phyloP scores from a whole-genome alignment of 2,329 filamentous ascomycete species.

The Aspergillus proliferans region DNA sequence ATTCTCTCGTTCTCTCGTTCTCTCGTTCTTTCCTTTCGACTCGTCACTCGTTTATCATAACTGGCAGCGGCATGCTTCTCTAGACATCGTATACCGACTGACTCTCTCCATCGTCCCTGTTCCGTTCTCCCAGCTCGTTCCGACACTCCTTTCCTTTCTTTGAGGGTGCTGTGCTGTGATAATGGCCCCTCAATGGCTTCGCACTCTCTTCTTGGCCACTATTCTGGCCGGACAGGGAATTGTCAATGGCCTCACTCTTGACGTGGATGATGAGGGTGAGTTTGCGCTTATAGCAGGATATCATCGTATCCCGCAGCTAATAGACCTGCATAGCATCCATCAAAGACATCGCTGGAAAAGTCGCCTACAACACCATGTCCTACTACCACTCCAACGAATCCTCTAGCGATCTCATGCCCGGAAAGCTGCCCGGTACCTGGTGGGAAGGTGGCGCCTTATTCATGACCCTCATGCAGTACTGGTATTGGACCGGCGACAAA shows the following conservation, averaged over 20 bases:
- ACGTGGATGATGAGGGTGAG: conserved; percentile 17
- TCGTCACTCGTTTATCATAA: not conserved
- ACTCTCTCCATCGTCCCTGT: not conserved
- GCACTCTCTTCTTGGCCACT: conserved; percentile 4
- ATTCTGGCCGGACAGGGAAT: conserved; percentile 7
- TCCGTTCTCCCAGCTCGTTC: not conserved
- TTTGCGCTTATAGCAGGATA: not conserved
- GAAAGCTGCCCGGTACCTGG: conserved; percentile 34
- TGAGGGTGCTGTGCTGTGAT: not conserved
- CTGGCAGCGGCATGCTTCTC: too few species aligned
- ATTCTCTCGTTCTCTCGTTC: not conserved
- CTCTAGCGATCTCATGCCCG: conserved; percentile 28
- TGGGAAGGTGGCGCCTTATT: conserved; percentile 72
- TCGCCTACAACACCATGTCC: conserved; percentile 35
- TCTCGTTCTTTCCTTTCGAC: not conserved
- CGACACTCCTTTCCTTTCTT: not conserved
- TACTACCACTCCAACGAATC: conserved; percentile 33
- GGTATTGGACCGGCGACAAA: conserved; percentile 71
- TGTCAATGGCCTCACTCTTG: conserved; percentile 11
- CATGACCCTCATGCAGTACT: conserved; percentile 70
- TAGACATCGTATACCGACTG: too few species aligned
- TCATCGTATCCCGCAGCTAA: not conserved
- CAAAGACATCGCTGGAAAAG: conserved; percentile 27
- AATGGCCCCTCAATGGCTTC: conserved; percentile 4
- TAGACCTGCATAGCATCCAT: conserved; percentile 20